Percentiles rank a stretch among this genome's conserved stretches.
Evolutionary conservation across 805 yeast genomes (phyloP).

Genomic region (Teunomyces tritomae): DNA sequence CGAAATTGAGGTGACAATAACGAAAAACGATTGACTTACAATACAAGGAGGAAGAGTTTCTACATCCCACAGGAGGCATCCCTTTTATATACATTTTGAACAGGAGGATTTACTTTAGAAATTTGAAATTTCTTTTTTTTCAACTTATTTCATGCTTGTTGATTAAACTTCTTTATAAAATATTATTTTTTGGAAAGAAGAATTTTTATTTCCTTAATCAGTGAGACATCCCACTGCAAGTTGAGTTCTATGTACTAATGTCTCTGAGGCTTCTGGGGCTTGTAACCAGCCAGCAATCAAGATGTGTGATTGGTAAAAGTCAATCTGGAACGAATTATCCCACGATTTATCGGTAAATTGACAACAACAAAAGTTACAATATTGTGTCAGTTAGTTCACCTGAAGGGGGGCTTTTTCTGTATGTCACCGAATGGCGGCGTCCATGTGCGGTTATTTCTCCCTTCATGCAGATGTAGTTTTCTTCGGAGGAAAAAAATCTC

Average conservation of each 20-base stretch:
- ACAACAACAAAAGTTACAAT: neutral
- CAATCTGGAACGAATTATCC: neutral
- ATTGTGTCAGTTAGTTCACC: neutral
- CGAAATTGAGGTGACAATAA: neutral
- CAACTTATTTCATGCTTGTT: neutral
- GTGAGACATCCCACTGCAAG: neutral
- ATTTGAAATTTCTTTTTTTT: neutral
- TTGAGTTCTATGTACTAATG: neutral
- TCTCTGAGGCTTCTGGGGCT: neutral
- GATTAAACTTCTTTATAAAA: neutral
- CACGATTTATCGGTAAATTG: neutral
- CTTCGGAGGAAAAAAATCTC: neutral
- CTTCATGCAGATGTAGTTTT: neutral
- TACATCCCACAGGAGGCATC: neutral
- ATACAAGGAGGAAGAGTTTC: neutral
- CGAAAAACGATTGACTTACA: neutral
- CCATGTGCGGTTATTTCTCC: neutral
- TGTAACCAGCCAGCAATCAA: neutral
- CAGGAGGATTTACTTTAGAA: neutral
- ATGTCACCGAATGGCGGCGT: neutral
- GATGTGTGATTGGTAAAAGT: neutral
- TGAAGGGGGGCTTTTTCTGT: neutral
- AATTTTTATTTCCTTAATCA: neutral
- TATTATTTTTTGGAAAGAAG: neutral
- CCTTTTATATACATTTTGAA: neutral